phyloP scores from a whole-genome alignment of 2,329 filamentous ascomycete genomes.

The Alternaria dauci region DNA sequence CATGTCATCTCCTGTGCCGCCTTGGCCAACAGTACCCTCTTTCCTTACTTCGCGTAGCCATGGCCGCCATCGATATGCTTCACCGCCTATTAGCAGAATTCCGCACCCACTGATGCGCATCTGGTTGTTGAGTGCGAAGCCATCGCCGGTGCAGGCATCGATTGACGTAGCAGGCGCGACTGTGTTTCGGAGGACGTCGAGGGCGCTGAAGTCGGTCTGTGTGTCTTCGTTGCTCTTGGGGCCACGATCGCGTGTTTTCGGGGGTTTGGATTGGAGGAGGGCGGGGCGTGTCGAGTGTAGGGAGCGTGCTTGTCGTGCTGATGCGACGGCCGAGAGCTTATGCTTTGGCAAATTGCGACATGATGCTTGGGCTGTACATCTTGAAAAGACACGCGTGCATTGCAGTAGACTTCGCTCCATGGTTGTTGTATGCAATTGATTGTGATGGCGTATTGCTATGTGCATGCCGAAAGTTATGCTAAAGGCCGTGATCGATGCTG shows the following conservation, averaged over 20 bases:
- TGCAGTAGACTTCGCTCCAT: conserved; percentile 31
- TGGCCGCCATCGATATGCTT: conserved; percentile 88
- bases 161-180: conserved; percentile 82
- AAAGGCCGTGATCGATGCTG: conserved; percentile 11
- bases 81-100: conserved; percentile 81
- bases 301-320: conserved; percentile 17
- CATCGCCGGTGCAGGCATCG: conserved; percentile 81
- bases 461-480: conserved; percentile 2
- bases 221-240: conserved; percentile 68
- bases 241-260: conserved; percentile 65
- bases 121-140: conserved; percentile 87
- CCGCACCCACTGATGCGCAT: conserved; percentile 73
- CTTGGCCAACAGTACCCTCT: conserved; percentile 34
- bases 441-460: conserved; percentile 1
- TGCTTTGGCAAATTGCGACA: background rate
- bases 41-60: conserved; percentile 65
- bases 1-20: conserved; percentile 44
- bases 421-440: conserved; percentile 5
- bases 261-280: conserved; percentile 43
- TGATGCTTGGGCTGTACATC: conserved; percentile 4
- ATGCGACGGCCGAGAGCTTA: conserved; percentile 6
- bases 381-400: conserved; percentile 20
- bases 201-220: conserved; percentile 74
- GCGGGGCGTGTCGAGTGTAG: conserved; percentile 32
- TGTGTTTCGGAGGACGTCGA: conserved; percentile 81